These are phyloP conservation scores for Thamnidium elegans DNA, from an alignment of 192 early-diverging fungal species.

Conservation along the genomic window DNA sequence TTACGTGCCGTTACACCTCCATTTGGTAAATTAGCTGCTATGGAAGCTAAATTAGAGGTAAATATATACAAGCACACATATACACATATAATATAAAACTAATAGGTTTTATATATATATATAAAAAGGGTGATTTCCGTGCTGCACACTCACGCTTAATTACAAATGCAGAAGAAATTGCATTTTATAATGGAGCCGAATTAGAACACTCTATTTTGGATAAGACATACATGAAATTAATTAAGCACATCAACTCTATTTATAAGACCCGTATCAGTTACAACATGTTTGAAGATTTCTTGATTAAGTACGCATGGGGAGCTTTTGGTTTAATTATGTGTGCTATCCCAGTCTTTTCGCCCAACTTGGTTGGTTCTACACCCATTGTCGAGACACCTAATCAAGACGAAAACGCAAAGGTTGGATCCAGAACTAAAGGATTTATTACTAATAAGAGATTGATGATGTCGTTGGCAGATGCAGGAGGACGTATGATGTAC, in stretches of 20 bases:
- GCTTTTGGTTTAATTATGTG: constrained; percentile 84
- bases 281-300: constrained; percentile 92
- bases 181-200: constrained; percentile 85
- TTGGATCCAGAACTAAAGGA: constrained; percentile 67
- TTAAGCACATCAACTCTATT: constrained; percentile 84
- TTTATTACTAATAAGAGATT: constrained; percentile 89
- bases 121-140: constrained; percentile 79
- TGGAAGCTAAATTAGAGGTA: constrained; percentile 80
- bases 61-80: neutral
- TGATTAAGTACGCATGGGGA: constrained; percentile 96
- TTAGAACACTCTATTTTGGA: constrained; percentile 85
- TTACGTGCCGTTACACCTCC: constrained; percentile 85
- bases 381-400: neutral
- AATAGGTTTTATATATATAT: too few relatives aligned
- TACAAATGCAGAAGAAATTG: constrained; percentile 95
- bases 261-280: constrained; percentile 86
- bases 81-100: neutral
- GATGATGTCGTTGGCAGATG: constrained; percentile 86
- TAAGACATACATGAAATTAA: constrained; percentile 68
- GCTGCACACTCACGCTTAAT: constrained; percentile 91
- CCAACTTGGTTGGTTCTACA: constrained; percentile 47
- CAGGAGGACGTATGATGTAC: constrained; percentile 96
- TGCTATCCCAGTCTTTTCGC: constrained; percentile 85
- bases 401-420: constrained; percentile 32
- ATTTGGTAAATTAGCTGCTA: constrained; percentile 90